Evolutionary conservation across 2,329 filamentous ascomycete genomes (phyloP).

Genomic region (Dactylella cylindrospora): DNA sequence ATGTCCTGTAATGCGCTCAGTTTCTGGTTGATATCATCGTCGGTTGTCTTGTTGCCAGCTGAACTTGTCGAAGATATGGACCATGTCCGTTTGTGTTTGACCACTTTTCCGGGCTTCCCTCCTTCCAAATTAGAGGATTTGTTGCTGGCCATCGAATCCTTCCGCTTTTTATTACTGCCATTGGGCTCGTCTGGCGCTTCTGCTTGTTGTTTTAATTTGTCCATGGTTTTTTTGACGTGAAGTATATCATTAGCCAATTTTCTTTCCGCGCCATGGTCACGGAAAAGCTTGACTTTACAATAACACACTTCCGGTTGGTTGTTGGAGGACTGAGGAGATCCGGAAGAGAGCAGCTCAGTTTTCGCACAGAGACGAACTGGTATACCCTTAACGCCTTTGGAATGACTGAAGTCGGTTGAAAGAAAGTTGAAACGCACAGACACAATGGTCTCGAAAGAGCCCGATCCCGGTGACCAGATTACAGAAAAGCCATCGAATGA

Average conservation of each 20-base stretch:
- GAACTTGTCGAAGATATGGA: conserved; percentile 82
- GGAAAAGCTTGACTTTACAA: conserved; percentile 96
- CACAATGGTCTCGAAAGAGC: conserved; percentile 74
- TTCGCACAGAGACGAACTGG: conserved; percentile 91
- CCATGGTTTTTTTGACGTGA: conserved; percentile 94
- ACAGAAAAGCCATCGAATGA: conserved; percentile 95
- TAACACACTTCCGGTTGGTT: conserved; percentile 74
- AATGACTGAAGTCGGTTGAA: conserved; percentile 97
- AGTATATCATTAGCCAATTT: conserved; percentile 93
- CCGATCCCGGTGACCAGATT: conserved; percentile 76
- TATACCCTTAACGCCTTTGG: conserved; percentile 97
- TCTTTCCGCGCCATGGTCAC: conserved; percentile 90
- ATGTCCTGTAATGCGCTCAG: conserved; percentile 78
- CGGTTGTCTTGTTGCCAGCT: conserved; percentile 56
- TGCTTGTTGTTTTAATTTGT: conserved; percentile 93
- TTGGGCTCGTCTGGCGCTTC: conserved; percentile 65
- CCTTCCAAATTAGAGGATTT: conserved; percentile 52
- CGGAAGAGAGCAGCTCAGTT: conserved; percentile 67
- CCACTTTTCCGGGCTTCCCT: conserved; percentile 74
- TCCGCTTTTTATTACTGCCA: conserved; percentile 65
- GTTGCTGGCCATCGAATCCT: conserved; percentile 54
- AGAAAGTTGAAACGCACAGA: conserved; percentile 97
- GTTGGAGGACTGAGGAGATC: conserved; percentile 57
- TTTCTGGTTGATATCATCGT: conserved; percentile 78
- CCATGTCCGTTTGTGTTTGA: conserved; percentile 92